Conservation (phyloP, 1,284 basidiomycete species). For the Sphagnurus paluster region DNA sequence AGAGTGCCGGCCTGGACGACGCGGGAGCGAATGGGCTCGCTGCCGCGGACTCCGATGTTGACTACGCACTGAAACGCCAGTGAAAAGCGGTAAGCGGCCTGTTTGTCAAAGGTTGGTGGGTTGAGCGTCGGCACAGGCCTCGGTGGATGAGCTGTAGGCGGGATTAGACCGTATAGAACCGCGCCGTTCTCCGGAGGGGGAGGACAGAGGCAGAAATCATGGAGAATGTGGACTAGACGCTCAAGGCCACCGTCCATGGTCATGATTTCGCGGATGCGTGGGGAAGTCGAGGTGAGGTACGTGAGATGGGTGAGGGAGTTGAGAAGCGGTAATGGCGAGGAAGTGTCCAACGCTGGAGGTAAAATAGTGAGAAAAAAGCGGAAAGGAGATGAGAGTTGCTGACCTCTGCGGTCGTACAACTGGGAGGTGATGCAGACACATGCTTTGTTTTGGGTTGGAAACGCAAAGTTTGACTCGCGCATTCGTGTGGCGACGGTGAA, state of each 20-base stretch:
- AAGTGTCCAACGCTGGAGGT: constrained; percentile 85
- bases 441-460: constrained; percentile 93
- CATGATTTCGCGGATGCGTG: constrained; percentile 97
- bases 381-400: constrained; percentile 29
- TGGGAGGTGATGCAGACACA: constrained; percentile 94
- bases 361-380: constrained; percentile 11
- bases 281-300: constrained; percentile 96
- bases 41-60: constrained; percentile 97
- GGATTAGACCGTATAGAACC: constrained; percentile 71
- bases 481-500: constrained; percentile 43
- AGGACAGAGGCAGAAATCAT: constrained; percentile 80
- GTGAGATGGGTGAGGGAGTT: constrained; percentile 97
- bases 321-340: constrained; percentile 88
- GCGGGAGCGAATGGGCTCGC: constrained; percentile 86
- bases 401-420: constrained; percentile 94
- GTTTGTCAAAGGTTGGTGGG: constrained; percentile 74
- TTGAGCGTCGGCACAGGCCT: constrained; percentile 61
- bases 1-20: constrained; percentile 97
- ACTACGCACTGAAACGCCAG: constrained; percentile 97
- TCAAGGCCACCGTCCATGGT: constrained; percentile 97
- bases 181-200: constrained; percentile 75
- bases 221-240: constrained; percentile 90
- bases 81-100: constrained; percentile 83
- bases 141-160: constrained; percentile 53
- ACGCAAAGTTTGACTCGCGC: constrained; percentile 97